These are phyloP conservation scores for Annulohypoxylon truncatum DNA, from an alignment of 2,329 filamentous ascomycete genomes.

Conservation along the genomic window DNA sequence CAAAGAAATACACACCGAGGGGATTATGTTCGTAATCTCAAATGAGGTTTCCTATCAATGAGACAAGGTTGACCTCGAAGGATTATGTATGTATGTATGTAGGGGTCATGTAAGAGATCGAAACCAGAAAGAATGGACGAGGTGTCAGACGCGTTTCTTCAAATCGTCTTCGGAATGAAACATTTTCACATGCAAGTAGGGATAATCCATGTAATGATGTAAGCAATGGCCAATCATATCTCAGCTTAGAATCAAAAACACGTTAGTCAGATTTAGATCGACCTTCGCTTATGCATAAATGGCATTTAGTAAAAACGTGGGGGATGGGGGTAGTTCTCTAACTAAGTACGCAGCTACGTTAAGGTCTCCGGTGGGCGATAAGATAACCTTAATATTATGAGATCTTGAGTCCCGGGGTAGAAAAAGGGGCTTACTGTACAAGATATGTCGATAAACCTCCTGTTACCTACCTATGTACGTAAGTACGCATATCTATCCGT, in stretches of 20 bases:
- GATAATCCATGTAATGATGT: neutral
- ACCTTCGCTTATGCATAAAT: neutral
- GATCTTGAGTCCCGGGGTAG: too few species aligned
- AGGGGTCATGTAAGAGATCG: neutral
- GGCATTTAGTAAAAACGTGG: neutral
- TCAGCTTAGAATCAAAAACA: neutral
- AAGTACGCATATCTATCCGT: too few species aligned
- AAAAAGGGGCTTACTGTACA: neutral
- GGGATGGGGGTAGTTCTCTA: too few species aligned
- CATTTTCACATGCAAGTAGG: neutral
- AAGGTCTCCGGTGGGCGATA: neutral
- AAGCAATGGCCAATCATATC: neutral
- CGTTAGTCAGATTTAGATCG: slow-evolving; percentile 1
- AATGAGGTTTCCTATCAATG: neutral
- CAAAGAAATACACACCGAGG: neutral
- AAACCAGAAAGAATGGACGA: neutral
- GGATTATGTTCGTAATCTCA: neutral
- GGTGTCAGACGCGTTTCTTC: neutral
- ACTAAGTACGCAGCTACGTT: too few species aligned
- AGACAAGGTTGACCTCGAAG: neutral
- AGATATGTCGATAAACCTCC: too few species aligned
- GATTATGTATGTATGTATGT: neutral
- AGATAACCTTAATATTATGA: slow-evolving; percentile 10
- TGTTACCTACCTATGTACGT: neutral
- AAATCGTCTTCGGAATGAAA: neutral